Percentiles rank a stretch among this genome's conserved stretches.
Evolutionary conservation across 768 basidiomycete species (phyloP).

Genomic region (Trametes cubensis): DNA sequence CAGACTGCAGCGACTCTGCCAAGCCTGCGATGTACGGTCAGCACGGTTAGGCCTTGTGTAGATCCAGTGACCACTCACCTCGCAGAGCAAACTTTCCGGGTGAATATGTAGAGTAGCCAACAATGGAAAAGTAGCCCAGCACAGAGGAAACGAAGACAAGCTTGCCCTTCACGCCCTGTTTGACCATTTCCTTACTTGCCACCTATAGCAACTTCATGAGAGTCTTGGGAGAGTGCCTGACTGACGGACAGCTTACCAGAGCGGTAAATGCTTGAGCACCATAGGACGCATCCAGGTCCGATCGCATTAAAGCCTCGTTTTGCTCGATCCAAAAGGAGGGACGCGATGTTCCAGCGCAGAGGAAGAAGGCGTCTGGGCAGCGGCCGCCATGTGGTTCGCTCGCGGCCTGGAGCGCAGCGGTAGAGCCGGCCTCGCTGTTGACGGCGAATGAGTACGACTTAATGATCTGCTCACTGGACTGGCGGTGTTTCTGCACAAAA

Average conservation of each 20-base stretch:
- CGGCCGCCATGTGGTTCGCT: constrained; percentile 54
- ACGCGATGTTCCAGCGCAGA: constrained; percentile 72
- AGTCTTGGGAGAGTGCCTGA: background rate
- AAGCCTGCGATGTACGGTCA: constrained; percentile 54
- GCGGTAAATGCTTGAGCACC: constrained; percentile 57
- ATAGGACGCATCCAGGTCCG: constrained; percentile 57
- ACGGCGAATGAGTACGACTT: constrained; percentile 70
- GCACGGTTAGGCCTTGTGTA: background rate
- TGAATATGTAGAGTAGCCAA: constrained; percentile 80
- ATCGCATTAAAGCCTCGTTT: constrained; percentile 55
- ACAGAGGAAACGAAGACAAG: constrained; percentile 78
- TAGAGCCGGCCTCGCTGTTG: constrained; percentile 51
- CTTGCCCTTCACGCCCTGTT: constrained; percentile 60
- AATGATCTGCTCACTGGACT: constrained; percentile 61
- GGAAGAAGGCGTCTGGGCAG: constrained; percentile 75
- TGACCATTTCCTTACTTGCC: constrained; percentile 65
- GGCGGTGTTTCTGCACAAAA: constrained; percentile 37
- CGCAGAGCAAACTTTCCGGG: constrained; percentile 86
- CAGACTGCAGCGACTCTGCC: constrained; percentile 80
- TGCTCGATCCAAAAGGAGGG: constrained; percentile 82
- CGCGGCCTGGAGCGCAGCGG: constrained; percentile 64
- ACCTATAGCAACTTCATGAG: constrained; percentile 45
- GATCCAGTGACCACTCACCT: constrained; percentile 47
- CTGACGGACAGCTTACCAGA: constrained; percentile 44
- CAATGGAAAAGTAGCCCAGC: constrained; percentile 71